Evolutionary conservation across 2,329 filamentous ascomycete species (phyloP).

Genomic region (Fusarium vanettenii): DNA sequence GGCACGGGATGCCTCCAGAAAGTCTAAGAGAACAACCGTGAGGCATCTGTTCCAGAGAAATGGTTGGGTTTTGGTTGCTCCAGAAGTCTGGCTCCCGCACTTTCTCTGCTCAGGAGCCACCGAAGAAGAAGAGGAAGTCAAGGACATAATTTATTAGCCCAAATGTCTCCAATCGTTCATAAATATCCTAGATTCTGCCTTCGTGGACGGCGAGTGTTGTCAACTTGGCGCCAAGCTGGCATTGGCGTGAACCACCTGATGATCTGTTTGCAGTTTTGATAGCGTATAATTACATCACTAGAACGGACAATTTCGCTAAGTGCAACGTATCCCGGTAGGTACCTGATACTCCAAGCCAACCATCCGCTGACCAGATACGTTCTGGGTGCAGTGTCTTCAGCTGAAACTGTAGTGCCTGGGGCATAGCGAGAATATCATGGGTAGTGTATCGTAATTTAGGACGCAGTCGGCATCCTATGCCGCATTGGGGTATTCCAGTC

Average conservation of each 20-base stretch:
- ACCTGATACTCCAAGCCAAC: neutral
- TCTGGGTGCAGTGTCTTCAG: neutral
- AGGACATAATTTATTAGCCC: neutral
- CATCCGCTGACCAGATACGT: neutral
- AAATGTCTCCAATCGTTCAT: neutral
- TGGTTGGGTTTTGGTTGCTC: neutral
- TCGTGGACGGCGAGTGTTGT: neutral
- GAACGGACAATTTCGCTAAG: neutral
- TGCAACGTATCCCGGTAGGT: neutral
- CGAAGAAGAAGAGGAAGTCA: neutral
- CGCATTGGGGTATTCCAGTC: neutral
- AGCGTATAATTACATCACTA: neutral
- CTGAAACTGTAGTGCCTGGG: neutral
- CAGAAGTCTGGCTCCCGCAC: neutral
- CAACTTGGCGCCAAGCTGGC: neutral
- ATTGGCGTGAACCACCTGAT: neutral
- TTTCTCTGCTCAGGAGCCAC: neutral
- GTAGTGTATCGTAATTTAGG: neutral
- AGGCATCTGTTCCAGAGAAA: neutral
- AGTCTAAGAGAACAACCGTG: neutral
- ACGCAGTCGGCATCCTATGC: rapidly evolving
- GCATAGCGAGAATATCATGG: neutral
- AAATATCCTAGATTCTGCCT: neutral
- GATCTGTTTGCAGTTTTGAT: neutral
- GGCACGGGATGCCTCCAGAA: neutral